Evolutionary conservation across 805 yeast genomes (phyloP), one percentile per base, ranked within the genome.

Genomic region (Yarrowia deformans): DNA sequence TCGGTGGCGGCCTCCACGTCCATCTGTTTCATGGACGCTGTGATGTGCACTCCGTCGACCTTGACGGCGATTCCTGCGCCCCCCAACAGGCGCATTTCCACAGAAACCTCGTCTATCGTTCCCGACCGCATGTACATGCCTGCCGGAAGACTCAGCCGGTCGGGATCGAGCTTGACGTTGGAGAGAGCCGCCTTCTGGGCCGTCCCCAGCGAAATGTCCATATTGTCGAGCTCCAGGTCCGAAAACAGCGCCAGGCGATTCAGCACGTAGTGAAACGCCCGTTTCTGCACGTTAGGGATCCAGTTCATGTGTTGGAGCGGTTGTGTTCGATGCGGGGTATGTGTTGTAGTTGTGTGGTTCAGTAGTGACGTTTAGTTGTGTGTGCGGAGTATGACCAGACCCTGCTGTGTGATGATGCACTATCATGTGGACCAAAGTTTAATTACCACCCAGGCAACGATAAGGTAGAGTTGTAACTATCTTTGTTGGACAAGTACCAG

Each of bases 271-370:
- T 90, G 86, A 52, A 93, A 84, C 46, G 93, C 84, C 73, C 97
- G 82, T 79, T 90, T 90, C 75, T 93, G 97, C 50, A 93, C 82
- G 78, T 90, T 90, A 8, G 97, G 94, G 77, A 91, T 84, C 96
- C 97, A 91, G 68, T 49, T 63, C 68, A 63, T 63, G 56, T 16
- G 54, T 60, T 43, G n/a, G 8, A 16, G 43, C 43, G 7, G 43
- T 14, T 40, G 13, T 40, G 12, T 23, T 23, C n/a, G n/a, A 23
- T 23, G 29, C 29, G 29, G 29, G 29, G 29, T 2, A 43, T 23
- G 18, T 45, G 49, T 14, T 18, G 16, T 4, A 19, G 10, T 10
- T 43, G 46, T 13, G 37, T 13, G 12, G 37, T 32, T 49, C n/a
- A n/a, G n/a, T n/a, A n/a, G n/a, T n/a, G n/a, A n/a, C n/a, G n/a